Evolutionary conservation across 306 rosid species (phyloP), one percentile per base, ranked within the genome.

Genomic region (Castanea crenata): DNA sequence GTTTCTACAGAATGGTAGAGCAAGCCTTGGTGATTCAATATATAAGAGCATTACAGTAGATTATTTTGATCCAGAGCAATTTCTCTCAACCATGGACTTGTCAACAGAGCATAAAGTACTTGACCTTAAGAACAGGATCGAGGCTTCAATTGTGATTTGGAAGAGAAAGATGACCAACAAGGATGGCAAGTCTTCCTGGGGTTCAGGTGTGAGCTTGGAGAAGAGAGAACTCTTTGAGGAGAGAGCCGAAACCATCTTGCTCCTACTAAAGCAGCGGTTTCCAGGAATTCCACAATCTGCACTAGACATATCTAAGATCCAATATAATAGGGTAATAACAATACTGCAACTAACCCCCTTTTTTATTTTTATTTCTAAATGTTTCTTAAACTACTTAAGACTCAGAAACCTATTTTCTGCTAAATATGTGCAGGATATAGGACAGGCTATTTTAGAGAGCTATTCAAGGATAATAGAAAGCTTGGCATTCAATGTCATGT

Each of bases 381-480:
- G 69, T 3, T 69, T 67, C 71, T 68, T 32, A 58, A 4, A 41
- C 44, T 41, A 18, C 1, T 5, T 15, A 5, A 25, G 9, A 63
- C 38, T 32, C 7, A 59, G 74, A 55, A 71, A 44, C 62, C 9
- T 38, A 15, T 9, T 69, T 56, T 25, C 71, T 83, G 46, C 32
- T 38, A 27, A 71, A 74, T 83, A 54, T 84, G 41, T 54, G 85
- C 89, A 96, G 99, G 99, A 93, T 88, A 89, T 93, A 5, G 99
- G 99, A 68, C 90, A 89, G 58, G 91, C 98, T 65, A 93, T 90
- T 84, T 89, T 96, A 51, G 99, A 96, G 83, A 93, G 98, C 89
- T 93, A 93, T 82, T 93, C 99, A 69, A 90, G 99, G 90, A 90
- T 93, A 7, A 90, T 96, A 83, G 99, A 93, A 85, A 96, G 98